Conservation (phyloP, 208 protist species). For the Trypanosoma lewisi region DNA sequence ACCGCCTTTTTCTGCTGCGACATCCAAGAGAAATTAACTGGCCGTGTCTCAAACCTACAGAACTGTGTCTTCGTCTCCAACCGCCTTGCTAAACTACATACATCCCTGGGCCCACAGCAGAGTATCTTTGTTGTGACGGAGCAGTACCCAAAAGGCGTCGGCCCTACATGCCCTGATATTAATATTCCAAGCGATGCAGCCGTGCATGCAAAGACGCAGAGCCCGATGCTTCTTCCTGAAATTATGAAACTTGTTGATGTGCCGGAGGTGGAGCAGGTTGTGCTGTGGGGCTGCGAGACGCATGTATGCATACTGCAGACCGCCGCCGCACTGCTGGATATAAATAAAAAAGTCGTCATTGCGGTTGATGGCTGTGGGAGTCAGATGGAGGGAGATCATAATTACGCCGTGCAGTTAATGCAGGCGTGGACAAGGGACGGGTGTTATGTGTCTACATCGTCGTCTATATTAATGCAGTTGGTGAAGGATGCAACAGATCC, state of each 20-base stretch:
- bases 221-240: constrained; percentile 46
- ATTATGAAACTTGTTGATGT: constrained; percentile 38
- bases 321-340: constrained; percentile 47
- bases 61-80: constrained; percentile 54
- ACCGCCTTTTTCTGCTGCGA: constrained; percentile 74
- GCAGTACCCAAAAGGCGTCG: constrained; percentile 46
- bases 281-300: constrained; percentile 75
- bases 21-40: constrained; percentile 48
- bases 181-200: constrained; percentile 32
- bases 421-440: constrained; percentile 27
- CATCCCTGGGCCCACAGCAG: constrained; percentile 24
- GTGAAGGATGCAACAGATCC: constrained; percentile 14
- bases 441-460: constrained; percentile 18
- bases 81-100: constrained; percentile 32
- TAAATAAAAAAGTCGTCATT: constrained; percentile 57
- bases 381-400: constrained; percentile 31
- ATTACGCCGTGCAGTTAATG: constrained; percentile 35
- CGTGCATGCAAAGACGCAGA: constrained; percentile 44
- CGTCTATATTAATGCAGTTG: constrained; percentile 20
- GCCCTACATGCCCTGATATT: constrained; percentile 33
- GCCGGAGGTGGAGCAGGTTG: constrained; percentile 55
- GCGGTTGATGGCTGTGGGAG: constrained; percentile 45
- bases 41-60: constrained; percentile 36
- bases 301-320: constrained; percentile 73
- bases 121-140: constrained; percentile 54